These are phyloP conservation scores for Zygosaccharomyces pseudobailii DNA, from an alignment of 1,139 yeast genomes.

Conservation along the genomic window DNA sequence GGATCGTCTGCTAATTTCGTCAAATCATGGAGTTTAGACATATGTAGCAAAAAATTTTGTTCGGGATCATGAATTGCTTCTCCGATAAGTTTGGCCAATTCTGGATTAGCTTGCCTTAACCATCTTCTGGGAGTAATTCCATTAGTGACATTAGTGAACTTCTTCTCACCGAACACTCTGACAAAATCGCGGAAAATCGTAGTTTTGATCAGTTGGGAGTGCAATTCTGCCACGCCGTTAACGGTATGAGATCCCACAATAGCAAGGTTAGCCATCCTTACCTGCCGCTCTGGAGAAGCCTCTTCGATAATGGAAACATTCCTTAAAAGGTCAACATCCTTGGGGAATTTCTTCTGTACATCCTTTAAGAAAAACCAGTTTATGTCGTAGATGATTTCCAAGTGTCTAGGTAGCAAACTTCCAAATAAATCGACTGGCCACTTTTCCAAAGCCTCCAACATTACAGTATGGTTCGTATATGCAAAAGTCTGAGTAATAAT, in stretches of 20 bases:
- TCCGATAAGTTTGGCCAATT: conserved; percentile 65
- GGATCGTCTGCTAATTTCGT: conserved; percentile 65
- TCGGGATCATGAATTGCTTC: conserved; percentile 56
- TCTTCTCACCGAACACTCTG: conserved; percentile 69
- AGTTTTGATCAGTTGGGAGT: conserved; percentile 83
- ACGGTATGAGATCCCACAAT: conserved; percentile 90
- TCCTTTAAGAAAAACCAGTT: conserved; percentile 72
- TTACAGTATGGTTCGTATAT: conserved; percentile 91
- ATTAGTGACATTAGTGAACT: conserved; percentile 88
- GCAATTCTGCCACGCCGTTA: conserved; percentile 94
- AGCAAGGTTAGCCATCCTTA: conserved; percentile 90
- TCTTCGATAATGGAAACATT: conserved; percentile 86
- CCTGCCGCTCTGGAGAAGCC: conserved; percentile 61
- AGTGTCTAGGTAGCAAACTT: conserved; percentile 79
- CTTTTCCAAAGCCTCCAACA: conserved; percentile 91
- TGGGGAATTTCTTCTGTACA: conserved; percentile 74
- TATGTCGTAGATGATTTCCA: conserved; percentile 86
- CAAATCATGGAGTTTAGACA: conserved; percentile 62
- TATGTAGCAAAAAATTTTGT: conserved; percentile 64
- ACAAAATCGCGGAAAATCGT: conserved; percentile 92
- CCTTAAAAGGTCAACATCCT: conserved; percentile 56
- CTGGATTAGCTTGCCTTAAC: conserved; percentile 91
- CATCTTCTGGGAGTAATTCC: conserved; percentile 97
- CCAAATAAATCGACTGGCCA: conserved; percentile 88
- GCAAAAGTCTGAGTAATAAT: conserved; percentile 80